Conservation (phyloP, 768 basidiomycete genomes). For the Cystobasidium ongulense region DNA sequence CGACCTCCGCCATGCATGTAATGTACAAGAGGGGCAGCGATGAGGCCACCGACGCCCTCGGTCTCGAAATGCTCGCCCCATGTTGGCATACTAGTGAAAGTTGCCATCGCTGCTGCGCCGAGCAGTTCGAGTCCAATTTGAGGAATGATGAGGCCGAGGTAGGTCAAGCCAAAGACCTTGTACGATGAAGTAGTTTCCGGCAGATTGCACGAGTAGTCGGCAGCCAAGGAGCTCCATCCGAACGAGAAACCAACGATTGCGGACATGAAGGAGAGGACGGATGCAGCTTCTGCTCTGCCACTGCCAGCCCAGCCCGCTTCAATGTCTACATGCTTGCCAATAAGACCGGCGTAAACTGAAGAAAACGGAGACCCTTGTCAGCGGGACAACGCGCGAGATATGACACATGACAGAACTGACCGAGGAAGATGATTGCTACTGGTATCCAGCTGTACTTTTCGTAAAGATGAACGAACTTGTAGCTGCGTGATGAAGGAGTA, state of each 20-base stretch:
- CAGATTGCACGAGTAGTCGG: slow-evolving; percentile 37
- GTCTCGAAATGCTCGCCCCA: slow-evolving; percentile 47
- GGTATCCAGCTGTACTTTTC: slow-evolving; percentile 47
- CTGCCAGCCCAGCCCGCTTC: not conserved
- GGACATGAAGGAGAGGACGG: slow-evolving; percentile 34
- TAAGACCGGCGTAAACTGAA: not conserved
- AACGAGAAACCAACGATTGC: slow-evolving; percentile 46
- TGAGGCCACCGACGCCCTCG: slow-evolving; percentile 50
- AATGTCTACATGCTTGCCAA: not conserved
- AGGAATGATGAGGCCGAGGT: slow-evolving; percentile 36
- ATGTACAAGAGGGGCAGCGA: slow-evolving; percentile 47
- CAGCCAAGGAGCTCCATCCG: slow-evolving; percentile 49
- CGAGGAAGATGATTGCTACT: slow-evolving; percentile 16
- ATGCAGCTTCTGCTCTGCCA: slow-evolving; percentile 9
- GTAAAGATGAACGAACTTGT: slow-evolving; percentile 47
- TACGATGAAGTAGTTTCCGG: slow-evolving; percentile 38
- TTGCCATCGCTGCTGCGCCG: slow-evolving; percentile 50
- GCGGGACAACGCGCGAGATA: not conserved
- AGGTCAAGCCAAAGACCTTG: slow-evolving; percentile 49
- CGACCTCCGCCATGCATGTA: slow-evolving; percentile 49
- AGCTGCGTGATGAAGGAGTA: too few relatives aligned
- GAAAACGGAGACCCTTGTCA: not conserved
- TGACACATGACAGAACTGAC: not conserved
- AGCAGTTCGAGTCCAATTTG: slow-evolving; percentile 50
- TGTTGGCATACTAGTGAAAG: slow-evolving; percentile 44